Evolutionary conservation across 179 eudicot genomes (phyloP).

Genomic region (Drosera spatulata): DNA sequence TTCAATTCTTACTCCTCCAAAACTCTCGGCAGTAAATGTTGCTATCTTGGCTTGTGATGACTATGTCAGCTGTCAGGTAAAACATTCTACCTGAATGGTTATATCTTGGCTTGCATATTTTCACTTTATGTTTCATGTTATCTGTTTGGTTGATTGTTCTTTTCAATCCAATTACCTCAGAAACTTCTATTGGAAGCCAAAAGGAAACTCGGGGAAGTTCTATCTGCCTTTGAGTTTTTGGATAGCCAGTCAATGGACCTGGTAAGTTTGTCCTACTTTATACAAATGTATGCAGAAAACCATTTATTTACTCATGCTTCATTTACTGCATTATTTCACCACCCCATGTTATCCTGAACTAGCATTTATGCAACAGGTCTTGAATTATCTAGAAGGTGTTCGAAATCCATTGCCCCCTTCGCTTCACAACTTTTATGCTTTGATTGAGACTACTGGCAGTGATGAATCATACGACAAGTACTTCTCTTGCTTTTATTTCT

Average conservation of each 20-base stretch:
- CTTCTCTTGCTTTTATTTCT: slow-evolving; percentile 11
- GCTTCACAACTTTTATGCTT: slow-evolving; percentile 69
- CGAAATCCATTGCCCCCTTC: slow-evolving; percentile 84
- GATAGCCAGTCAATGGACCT: slow-evolving; percentile 78
- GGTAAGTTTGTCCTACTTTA: slow-evolving; percentile 27
- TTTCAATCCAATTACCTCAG: too few species aligned
- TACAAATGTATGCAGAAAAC: background rate
- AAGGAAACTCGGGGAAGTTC: slow-evolving; percentile 85
- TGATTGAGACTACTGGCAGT: slow-evolving; percentile 97
- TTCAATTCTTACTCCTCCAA: slow-evolving; percentile 86
- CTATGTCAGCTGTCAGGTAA: slow-evolving; percentile 94
- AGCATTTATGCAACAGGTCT: slow-evolving; percentile 40
- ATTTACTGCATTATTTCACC: too few species aligned
- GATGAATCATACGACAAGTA: slow-evolving; percentile 83
- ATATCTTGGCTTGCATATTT: background rate
- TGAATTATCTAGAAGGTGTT: slow-evolving; percentile 65
- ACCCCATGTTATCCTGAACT: background rate
- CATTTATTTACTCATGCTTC: background rate
- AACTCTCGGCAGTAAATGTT: slow-evolving; percentile 71
- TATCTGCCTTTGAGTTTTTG: slow-evolving; percentile 96
- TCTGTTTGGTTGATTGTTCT: too few species aligned
- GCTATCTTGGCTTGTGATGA: slow-evolving; percentile 95
- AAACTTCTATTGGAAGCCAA: slow-evolving; percentile 84
- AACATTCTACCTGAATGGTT: background rate
- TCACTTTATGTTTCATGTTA: too few species aligned